Percentiles rank a stretch among this genome's conserved stretches.
These are phyloP conservation scores for Mucor piriformis DNA, from an alignment of 371 early-diverging fungal genomes.

Conservation along the genomic window DNA sequence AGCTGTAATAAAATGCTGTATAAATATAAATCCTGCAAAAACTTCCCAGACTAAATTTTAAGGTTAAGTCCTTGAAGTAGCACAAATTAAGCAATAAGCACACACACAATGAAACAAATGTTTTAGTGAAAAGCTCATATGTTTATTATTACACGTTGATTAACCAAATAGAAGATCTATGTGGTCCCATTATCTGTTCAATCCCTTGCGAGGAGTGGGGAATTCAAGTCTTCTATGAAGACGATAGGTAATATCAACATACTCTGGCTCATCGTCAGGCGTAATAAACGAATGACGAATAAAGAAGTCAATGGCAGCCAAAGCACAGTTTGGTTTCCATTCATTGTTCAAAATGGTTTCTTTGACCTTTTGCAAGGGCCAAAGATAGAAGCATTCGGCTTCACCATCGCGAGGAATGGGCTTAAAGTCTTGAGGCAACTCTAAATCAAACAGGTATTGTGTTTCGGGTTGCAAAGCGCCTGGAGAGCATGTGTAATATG, in stretches of 20 bases:
- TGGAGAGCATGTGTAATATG: conserved; percentile 64
- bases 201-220: conserved; percentile 57
- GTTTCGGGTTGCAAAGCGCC: conserved; percentile 72
- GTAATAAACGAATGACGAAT: conserved; percentile 76
- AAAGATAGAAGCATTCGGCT: conserved; percentile 81
- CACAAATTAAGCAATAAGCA: too few relatives aligned
- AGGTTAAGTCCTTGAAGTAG: neutral
- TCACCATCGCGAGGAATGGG: conserved; percentile 90
- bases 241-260: conserved; percentile 66
- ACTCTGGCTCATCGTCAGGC: conserved; percentile 83
- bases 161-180: too few relatives aligned
- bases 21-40: conserved; percentile 5
- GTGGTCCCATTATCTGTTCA: neutral
- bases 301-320: conserved; percentile 83
- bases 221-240: conserved; percentile 71
- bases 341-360: conserved; percentile 59
- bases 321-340: conserved; percentile 90
- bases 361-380: conserved; percentile 69
- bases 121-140: too few relatives aligned
- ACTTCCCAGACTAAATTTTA: neutral
- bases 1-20: conserved; percentile 32
- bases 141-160: too few relatives aligned
- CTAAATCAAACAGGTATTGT: conserved; percentile 84
- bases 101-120: too few relatives aligned
- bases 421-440: conserved; percentile 61